phyloP scores from a whole-genome alignment of 2,329 filamentous ascomycete species.

The Trichoderma koningiopsis region DNA sequence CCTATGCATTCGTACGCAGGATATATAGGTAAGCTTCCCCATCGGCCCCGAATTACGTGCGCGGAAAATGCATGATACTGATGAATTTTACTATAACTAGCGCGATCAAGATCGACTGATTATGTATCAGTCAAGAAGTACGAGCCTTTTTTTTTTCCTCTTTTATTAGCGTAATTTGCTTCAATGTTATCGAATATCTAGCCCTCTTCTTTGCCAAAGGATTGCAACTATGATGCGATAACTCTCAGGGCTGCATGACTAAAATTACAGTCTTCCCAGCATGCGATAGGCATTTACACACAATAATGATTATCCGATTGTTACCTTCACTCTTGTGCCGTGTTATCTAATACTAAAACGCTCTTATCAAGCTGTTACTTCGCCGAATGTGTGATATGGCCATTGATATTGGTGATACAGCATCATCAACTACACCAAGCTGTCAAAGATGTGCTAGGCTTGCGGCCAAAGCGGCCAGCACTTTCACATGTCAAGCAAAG shows the following conservation, averaged over 20 bases:
- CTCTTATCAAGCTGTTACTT: background rate
- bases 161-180: background rate
- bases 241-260: background rate
- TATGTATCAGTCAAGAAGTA: background rate
- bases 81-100: constrained; percentile 35
- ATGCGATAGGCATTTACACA: no score
- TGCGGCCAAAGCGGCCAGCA: background rate
- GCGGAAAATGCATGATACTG: background rate
- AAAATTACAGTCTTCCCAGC: background rate
- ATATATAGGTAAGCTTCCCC: constrained; percentile 70
- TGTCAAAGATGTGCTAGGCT: background rate
- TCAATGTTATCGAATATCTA: background rate
- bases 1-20: constrained; percentile 79
- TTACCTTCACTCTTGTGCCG: background rate
- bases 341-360: background rate
- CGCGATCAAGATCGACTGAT: constrained; percentile 55
- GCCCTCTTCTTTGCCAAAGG: background rate
- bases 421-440: background rate
- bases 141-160: background rate
- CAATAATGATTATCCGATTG: background rate
- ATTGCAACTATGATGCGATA: background rate
- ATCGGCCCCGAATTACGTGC: background rate
- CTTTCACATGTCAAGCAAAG: background rate
- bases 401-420: background rate
- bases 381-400: background rate